Percentiles rank a stretch among this genome's conserved stretches.
Evolutionary conservation across 768 basidiomycete genomes (phyloP).

Genomic region (Erythrobasidium yunnanense): DNA sequence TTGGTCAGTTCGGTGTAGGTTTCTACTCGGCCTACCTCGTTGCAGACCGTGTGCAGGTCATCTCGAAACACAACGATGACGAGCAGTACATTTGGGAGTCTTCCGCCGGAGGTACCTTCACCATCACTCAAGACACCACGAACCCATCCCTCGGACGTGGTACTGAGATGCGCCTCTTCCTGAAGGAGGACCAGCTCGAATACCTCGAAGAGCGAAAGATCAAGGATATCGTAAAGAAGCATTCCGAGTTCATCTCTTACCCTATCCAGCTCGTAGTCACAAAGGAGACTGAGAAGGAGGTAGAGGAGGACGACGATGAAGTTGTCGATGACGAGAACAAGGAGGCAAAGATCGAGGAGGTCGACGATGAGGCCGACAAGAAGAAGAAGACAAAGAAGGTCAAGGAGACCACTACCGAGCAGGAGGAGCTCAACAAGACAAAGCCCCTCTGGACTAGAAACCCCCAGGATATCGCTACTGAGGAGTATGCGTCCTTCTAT

Average conservation of each 20-base stretch:
- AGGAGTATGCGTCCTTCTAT: constrained; percentile 95
- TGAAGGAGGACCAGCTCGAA: constrained; percentile 98
- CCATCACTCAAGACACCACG: constrained; percentile 83
- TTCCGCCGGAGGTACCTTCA: constrained; percentile 98
- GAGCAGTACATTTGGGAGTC: constrained; percentile 99
- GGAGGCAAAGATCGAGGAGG: constrained; percentile 69
- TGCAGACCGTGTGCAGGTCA: constrained; percentile 93
- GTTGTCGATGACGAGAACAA: constrained; percentile 57
- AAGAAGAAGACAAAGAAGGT: constrained; percentile 92
- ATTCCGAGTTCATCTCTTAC: constrained; percentile 99
- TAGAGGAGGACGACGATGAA: constrained; percentile 53
- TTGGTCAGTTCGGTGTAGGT: constrained; percentile 61
- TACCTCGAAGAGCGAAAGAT: constrained; percentile 99
- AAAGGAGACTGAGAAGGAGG: constrained; percentile 98
- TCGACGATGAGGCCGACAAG: constrained; percentile 68
- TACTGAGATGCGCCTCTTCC: constrained; percentile 75
- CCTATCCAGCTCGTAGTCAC: constrained; percentile 96
- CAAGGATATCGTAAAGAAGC: constrained; percentile 99
- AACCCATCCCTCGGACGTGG: constrained; percentile 88
- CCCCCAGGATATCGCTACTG: constrained; percentile 78
- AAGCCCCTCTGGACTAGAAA: constrained; percentile 99
- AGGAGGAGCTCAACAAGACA: constrained; percentile 99
- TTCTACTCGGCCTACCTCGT: constrained; percentile 99
- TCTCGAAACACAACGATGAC: constrained; percentile 99
- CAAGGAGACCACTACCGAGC: constrained; percentile 73